A percentile compares a stretch with the other conserved stretches of the same genome.
Evolutionary conservation across 176 grass and related monocot genomes (phyloP).

Genomic region (Phragmites australis): DNA sequence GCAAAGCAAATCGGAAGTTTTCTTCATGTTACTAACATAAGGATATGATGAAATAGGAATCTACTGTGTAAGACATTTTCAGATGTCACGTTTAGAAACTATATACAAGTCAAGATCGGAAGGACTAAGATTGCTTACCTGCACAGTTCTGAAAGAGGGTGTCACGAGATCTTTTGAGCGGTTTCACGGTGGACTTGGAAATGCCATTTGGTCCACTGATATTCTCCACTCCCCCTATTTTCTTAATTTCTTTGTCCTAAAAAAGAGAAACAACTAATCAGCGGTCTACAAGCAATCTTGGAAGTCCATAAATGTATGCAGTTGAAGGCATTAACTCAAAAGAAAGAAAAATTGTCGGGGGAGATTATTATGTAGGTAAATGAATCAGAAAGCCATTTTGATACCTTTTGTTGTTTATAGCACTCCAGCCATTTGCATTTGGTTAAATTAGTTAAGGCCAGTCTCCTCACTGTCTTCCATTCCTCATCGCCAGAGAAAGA

Average conservation of each 20-base stretch:
- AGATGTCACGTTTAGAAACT: conserved; percentile 22
- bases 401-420: conserved; percentile 64
- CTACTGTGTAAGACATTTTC: background rate
- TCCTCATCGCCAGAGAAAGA: conserved; percentile 44
- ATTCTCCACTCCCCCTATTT: conserved; percentile 31
- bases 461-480: conserved; percentile 44
- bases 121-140: conserved; percentile 56
- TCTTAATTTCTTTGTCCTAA: conserved; percentile 40
- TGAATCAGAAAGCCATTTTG: background rate
- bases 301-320: background rate
- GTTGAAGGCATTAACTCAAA: background rate
- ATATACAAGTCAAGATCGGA: conserved; percentile 3
- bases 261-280: conserved; percentile 37
- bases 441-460: conserved; percentile 46
- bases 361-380: background rate
- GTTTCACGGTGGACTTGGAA: conserved; percentile 35
- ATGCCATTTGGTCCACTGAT: conserved; percentile 34
- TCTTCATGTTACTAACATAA: conserved; percentile 25
- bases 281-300: conserved; percentile 4
- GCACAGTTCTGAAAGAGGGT: conserved; percentile 48
- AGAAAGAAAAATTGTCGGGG: conserved; percentile 5
- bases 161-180: conserved; percentile 63
- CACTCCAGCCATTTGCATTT: conserved; percentile 60
- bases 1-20: conserved; percentile 29
- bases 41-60: conserved; percentile 25